Evolutionary conservation across 2,329 filamentous ascomycete species (phyloP), one percentile per base, ranked within the genome.

Genomic region (Fusarium brachygibbosum): DNA sequence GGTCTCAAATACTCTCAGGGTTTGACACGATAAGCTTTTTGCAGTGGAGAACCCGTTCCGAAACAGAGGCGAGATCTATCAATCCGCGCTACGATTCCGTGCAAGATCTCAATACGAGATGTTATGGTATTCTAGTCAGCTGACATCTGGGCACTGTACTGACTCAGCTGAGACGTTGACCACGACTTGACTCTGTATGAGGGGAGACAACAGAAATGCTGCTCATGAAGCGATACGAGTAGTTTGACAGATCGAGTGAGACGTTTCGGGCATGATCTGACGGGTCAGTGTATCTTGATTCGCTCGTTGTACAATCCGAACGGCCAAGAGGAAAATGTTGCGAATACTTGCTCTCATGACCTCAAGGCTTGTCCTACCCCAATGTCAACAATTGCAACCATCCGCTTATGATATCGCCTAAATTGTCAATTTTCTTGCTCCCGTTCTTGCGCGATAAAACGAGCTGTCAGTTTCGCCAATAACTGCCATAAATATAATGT

Each of bases 11-110:
- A 6, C 12, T 56, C 31, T 55, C 40, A 53, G 65, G 60, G 44
- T 38, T 29, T 23, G 23, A 19, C 10, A 60, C 54, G 63, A 64
- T 70, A 70, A 70, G 68, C 67, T 70, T 70, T 70, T 70, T 61
- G n/a, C n/a, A 53, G 68, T 70, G 68, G 63, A 68, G 67, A 70
- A 68, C 32, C 44, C 48, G 55, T 48, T 45, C 60, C 61, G 67
- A 70, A 58, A 68, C 68, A 54, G 31, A 54, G 38, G 63, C 52
- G 63, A 68, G 62, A 51, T 46, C 52, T 63, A 4, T 25, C n/a
- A 50, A 55, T 21, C 58, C 38, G 25, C 16, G 48, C 25, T 25
- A 34, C 21, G 50, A 53, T 23, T 54, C 31, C 16, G 21, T 40
- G 19, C 34, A 19, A 21, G 35, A 38, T 56, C 41, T 38, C 31